These are phyloP conservation scores for Neoconidiobolus thromboides DNA, from an alignment of 371 early-diverging fungal genomes.

Conservation along the genomic window DNA sequence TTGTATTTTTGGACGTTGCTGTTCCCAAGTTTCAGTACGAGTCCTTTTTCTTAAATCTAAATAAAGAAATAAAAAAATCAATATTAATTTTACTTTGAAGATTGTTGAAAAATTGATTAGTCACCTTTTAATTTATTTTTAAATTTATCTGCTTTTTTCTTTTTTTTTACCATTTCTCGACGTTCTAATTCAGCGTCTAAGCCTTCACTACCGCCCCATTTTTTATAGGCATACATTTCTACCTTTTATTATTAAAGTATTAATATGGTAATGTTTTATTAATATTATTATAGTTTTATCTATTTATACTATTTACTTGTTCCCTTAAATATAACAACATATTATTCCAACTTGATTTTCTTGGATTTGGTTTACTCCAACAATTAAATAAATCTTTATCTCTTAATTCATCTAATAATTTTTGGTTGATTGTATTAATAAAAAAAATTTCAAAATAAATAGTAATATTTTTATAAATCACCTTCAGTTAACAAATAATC, in stretches of 20 bases:
- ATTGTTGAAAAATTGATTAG: neutral
- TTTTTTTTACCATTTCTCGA: constrained; percentile 58
- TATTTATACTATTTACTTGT: constrained; percentile 24
- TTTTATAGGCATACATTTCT: constrained; percentile 77
- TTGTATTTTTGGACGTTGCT: too few species aligned
- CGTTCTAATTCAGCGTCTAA: constrained; percentile 78
- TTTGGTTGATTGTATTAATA: neutral
- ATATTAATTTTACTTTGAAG: neutral
- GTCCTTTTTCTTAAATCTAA: constrained; percentile 6
- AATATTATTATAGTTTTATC: neutral
- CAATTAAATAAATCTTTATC: constrained; percentile 56
- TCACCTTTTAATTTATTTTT: constrained; percentile 46
- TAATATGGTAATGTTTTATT: neutral
- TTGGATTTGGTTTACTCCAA: constrained; percentile 86
- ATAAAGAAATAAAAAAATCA: neutral
- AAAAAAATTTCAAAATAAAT: constrained; percentile 2
- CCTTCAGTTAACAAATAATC: constrained; percentile 14
- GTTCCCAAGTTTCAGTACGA: neutral
- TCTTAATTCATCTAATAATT: constrained; percentile 42
- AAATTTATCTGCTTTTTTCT: constrained; percentile 66
- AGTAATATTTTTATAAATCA: constrained; percentile 11
- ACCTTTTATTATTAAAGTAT: constrained; percentile 22
- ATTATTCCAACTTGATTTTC: constrained; percentile 83
- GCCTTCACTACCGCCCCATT: constrained; percentile 76
- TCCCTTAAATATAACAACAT: constrained; percentile 83